Conservation (phyloP, 768 basidiomycete genomes). For the Lactifluus echinatus region DNA sequence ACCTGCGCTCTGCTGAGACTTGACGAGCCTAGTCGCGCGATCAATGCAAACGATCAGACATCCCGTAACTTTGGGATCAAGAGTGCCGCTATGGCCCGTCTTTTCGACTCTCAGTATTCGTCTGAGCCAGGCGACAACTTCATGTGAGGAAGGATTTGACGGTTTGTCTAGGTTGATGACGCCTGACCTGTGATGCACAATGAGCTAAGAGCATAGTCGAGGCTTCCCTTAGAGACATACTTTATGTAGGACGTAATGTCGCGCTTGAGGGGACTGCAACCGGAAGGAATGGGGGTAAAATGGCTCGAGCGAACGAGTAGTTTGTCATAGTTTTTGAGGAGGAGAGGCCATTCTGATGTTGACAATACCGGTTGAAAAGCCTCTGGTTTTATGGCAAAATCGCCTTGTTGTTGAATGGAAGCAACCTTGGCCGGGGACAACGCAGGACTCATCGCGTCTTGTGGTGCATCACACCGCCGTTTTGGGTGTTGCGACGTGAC, state of each 20-base stretch:
- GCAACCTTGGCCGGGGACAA: constrained; percentile 63
- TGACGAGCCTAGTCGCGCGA: constrained; percentile 93
- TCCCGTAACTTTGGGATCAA: constrained; percentile 98
- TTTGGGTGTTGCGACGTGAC: neutral
- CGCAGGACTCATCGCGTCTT: constrained; percentile 34
- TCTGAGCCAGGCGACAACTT: constrained; percentile 98
- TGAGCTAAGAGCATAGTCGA: neutral
- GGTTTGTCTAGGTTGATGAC: constrained; percentile 99
- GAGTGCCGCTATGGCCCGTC: constrained; percentile 96
- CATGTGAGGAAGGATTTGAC: constrained; percentile 97
- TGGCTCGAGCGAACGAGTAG: constrained; percentile 89
- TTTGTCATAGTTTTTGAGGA: constrained; percentile 99
- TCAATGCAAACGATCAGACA: constrained; percentile 99
- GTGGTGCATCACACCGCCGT: neutral
- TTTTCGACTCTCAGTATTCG: constrained; percentile 97
- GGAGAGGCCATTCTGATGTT: constrained; percentile 95
- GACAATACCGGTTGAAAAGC: constrained; percentile 66
- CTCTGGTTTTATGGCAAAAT: constrained; percentile 80
- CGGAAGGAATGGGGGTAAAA: constrained; percentile 95
- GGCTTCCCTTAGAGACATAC: constrained; percentile 31
- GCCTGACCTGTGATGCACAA: constrained; percentile 57
- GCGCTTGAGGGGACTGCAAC: constrained; percentile 90
- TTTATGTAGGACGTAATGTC: constrained; percentile 90
- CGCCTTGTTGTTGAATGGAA: constrained; percentile 62
- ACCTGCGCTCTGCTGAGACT: constrained; percentile 98